Conservation (phyloP, 192 early-diverging fungal species). For the Backusella sp. region DNA sequence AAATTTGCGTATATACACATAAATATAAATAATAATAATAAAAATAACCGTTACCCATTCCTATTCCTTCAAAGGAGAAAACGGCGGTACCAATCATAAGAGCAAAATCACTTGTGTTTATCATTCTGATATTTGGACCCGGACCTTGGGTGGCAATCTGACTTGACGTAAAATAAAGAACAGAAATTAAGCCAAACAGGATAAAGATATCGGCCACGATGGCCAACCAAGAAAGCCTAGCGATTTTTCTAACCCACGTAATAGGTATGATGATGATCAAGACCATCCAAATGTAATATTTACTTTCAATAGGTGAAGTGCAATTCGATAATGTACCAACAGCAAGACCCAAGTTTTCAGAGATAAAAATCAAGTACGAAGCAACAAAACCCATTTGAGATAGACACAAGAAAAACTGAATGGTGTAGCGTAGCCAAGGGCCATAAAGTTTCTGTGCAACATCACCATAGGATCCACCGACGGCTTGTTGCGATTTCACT, state of each 20-base stretch:
- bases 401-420: slow-evolving; percentile 54
- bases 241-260: slow-evolving; percentile 65
- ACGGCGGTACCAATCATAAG: slow-evolving; percentile 70
- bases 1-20: neutral
- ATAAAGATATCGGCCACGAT: slow-evolving; percentile 77
- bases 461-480: slow-evolving; percentile 60
- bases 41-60: slow-evolving; percentile 12
- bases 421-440: slow-evolving; percentile 9
- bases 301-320: slow-evolving; percentile 52
- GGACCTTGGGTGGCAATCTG: slow-evolving; percentile 50
- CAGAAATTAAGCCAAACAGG: slow-evolving; percentile 63
- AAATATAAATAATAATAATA: neutral
- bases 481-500: slow-evolving; percentile 43
- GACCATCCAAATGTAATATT: slow-evolving; percentile 73
- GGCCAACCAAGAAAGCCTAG: slow-evolving; percentile 47
- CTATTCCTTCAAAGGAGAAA: slow-evolving; percentile 49
- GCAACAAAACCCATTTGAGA: slow-evolving; percentile 84
- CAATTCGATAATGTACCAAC: slow-evolving; percentile 65
- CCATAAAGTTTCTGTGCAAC: slow-evolving; percentile 50
- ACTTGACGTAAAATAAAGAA: slow-evolving; percentile 54
- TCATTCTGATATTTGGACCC: slow-evolving; percentile 48
- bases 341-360: slow-evolving; percentile 74
- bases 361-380: slow-evolving; percentile 86
- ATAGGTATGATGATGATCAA: slow-evolving; percentile 67
- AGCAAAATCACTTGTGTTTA: slow-evolving; percentile 63